A percentile compares a stretch with the other conserved stretches of the same genome.
phyloP scores from a whole-genome alignment of 2,329 filamentous ascomycete species.

The Emergomyces orientalis region DNA sequence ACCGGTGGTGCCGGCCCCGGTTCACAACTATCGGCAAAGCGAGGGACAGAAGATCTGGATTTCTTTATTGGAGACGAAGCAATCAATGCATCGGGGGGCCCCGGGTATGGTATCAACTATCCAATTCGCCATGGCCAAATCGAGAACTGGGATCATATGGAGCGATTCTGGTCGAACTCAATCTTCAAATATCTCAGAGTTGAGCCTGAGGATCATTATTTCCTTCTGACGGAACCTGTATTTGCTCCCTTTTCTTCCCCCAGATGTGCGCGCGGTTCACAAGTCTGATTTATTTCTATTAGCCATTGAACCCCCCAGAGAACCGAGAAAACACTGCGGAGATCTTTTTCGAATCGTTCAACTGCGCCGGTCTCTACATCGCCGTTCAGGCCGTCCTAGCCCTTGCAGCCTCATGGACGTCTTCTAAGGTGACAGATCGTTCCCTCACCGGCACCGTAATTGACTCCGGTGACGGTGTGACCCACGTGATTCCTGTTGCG shows the following conservation, averaged over 20 bases:
- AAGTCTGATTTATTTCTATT: conserved; percentile 8
- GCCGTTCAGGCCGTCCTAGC: conserved; percentile 96
- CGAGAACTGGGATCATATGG: conserved; percentile 99
- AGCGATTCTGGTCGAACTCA: conserved; percentile 99
- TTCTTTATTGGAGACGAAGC: conserved; percentile 99
- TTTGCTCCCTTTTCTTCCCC: conserved; percentile 23
- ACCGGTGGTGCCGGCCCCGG: conserved; percentile 77
- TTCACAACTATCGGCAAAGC: conserved; percentile 79
- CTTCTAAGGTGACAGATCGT: conserved; percentile 91
- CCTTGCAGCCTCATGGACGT: conserved; percentile 95
- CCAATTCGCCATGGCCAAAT: conserved; percentile 96
- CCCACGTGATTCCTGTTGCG: conserved; percentile 95
- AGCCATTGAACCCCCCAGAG: conserved; percentile 96
- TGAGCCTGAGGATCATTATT: conserved; percentile 97
- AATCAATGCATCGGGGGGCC: conserved; percentile 69
- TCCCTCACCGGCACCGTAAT: conserved; percentile 96
- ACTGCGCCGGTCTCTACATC: conserved; percentile 97
- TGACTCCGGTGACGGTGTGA: conserved; percentile 96
- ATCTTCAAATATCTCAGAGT: conserved; percentile 99
- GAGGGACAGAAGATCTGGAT: conserved; percentile 93
- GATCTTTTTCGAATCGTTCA: conserved; percentile 99
- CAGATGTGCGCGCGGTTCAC: conserved; percentile 1
- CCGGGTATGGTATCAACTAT: conserved; percentile 93
- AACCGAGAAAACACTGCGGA: conserved; percentile 98
- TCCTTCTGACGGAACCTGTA: conserved; percentile 94